Conservation (phyloP, 2,329 filamentous ascomycete genomes). For the Helicocarpus griseus region DNA sequence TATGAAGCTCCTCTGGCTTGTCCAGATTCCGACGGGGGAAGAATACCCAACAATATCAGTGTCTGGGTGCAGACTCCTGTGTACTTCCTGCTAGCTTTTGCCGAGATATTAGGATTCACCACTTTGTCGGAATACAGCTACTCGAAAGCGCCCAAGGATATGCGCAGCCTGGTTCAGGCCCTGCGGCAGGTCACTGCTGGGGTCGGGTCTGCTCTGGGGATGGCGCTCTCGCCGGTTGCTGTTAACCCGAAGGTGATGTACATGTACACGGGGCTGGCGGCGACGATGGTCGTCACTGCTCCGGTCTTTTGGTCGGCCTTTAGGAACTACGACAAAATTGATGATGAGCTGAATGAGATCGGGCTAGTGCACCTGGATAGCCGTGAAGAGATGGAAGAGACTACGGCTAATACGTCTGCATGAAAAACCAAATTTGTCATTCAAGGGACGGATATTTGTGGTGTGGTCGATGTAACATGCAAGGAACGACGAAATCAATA, state of each 20-base stretch:
- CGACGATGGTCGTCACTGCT: constrained; percentile 39
- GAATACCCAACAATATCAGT: constrained; percentile 30
- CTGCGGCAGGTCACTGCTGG: constrained; percentile 49
- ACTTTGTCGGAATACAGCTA: constrained; percentile 63
- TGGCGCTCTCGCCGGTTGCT: constrained; percentile 50
- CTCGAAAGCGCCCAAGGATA: constrained; percentile 59
- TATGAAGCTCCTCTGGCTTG: constrained; percentile 34
- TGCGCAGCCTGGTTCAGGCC: constrained; percentile 53
- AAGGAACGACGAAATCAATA: too few species aligned
- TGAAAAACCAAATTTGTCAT: too few species aligned
- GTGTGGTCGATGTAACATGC: too few species aligned
- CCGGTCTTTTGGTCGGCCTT: constrained; percentile 45
- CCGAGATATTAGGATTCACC: constrained; percentile 53
- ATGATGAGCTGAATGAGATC: constrained; percentile 44
- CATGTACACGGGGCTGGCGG: constrained; percentile 53
- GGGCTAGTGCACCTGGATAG: too few species aligned
- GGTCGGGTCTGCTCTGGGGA: constrained; percentile 48
- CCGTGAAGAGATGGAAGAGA: too few species aligned
- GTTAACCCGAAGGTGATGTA: constrained; percentile 56
- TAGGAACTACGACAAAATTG: constrained; percentile 37
- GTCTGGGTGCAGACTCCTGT: constrained; percentile 36
- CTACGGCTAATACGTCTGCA: too few species aligned
- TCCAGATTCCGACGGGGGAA: constrained; percentile 22
- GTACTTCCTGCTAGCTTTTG: constrained; percentile 35
- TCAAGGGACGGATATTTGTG: too few species aligned